Conservation (phyloP, 495 filamentous ascomycete genomes). For the Copromyces sp. region DNA sequence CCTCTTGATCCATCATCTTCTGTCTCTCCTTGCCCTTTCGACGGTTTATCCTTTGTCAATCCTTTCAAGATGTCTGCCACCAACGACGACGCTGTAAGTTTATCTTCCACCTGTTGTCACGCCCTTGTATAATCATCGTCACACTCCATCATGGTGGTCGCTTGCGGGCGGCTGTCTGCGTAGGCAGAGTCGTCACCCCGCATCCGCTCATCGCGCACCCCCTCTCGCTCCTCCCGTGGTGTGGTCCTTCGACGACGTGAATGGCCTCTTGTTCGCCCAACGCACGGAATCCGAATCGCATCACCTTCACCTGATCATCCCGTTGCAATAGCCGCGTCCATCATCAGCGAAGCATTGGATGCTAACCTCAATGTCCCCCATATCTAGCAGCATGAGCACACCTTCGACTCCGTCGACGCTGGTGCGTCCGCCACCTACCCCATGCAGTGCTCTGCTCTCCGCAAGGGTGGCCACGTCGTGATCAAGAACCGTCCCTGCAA, state of each 20-base stretch:
- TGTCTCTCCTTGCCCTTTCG: slow-evolving; percentile 12
- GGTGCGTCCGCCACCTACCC: slow-evolving; percentile 90
- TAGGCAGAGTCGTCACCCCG: slow-evolving; percentile 21
- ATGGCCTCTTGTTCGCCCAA: background rate
- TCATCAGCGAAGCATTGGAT: background rate
- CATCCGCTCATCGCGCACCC: slow-evolving; percentile 18
- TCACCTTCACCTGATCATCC: background rate
- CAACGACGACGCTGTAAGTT: slow-evolving; percentile 34
- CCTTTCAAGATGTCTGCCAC: slow-evolving; percentile 34
- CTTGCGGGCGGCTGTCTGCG: slow-evolving; percentile 6
- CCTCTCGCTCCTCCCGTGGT: slow-evolving; percentile 5
- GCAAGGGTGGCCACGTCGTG: slow-evolving; percentile 96
- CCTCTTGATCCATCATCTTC: slow-evolving; percentile 19
- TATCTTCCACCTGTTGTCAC: background rate
- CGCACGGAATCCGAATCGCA: background rate
- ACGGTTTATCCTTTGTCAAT: slow-evolving; percentile 25
- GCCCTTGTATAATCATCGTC: background rate
- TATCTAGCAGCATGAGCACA: slow-evolving; percentile 63
- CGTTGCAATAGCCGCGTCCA: background rate
- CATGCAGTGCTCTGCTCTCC: slow-evolving; percentile 98
- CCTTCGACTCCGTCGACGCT: slow-evolving; percentile 82
- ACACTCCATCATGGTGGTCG: background rate
- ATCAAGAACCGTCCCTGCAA: slow-evolving; percentile 99
- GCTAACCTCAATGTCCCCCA: slow-evolving; percentile 7
- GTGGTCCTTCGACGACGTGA: background rate